phyloP scores from a whole-genome alignment of 2,329 filamentous ascomycete genomes.

The Xylariaceae sp. region DNA sequence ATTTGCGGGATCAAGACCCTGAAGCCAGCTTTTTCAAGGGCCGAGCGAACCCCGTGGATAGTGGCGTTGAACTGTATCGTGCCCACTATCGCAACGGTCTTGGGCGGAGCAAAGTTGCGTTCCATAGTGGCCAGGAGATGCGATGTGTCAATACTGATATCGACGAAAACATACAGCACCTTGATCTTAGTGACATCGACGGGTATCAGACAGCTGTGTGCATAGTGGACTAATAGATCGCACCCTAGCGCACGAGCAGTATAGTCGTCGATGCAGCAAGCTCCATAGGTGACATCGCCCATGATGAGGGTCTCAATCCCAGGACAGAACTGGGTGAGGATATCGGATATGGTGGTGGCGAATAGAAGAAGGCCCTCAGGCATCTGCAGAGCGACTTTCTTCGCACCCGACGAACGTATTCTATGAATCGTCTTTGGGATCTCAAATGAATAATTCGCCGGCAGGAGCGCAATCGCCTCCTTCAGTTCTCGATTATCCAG shows the following conservation, averaged over 20 bases:
- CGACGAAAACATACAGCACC: conserved; percentile 96
- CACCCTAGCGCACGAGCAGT: conserved; percentile 91
- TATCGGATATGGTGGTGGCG: conserved; percentile 95
- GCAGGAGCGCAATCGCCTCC: conserved; percentile 79
- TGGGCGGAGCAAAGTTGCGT: conserved; percentile 79
- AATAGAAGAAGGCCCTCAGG: conserved; percentile 93
- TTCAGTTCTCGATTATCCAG: conserved; percentile 80
- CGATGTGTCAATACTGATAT: conserved; percentile 88
- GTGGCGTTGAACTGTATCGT: conserved; percentile 99
- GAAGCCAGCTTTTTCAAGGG: conserved; percentile 80
- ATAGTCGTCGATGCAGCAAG: conserved; percentile 98
- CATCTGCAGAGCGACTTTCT: conserved; percentile 89
- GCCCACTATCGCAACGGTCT: conserved; percentile 87
- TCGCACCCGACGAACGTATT: conserved; percentile 74
- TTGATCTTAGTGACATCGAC: conserved; percentile 96
- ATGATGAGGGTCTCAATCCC: conserved; percentile 93
- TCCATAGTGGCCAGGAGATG: conserved; percentile 84
- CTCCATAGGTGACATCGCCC: conserved; percentile 98
- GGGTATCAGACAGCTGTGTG: conserved; percentile 92
- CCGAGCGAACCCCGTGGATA: conserved; percentile 75
- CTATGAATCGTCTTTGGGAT: conserved; percentile 97
- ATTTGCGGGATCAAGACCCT: conserved; percentile 86
- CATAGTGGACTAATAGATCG: conserved; percentile 92
- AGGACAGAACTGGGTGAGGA: conserved; percentile 88
- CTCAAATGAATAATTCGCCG: conserved; percentile 97